A percentile compares a stretch with the other conserved stretches of the same genome.
Conservation (phyloP, 2,329 filamentous ascomycete genomes). For the Ophiocordyceps camponoti-floridani region DNA sequence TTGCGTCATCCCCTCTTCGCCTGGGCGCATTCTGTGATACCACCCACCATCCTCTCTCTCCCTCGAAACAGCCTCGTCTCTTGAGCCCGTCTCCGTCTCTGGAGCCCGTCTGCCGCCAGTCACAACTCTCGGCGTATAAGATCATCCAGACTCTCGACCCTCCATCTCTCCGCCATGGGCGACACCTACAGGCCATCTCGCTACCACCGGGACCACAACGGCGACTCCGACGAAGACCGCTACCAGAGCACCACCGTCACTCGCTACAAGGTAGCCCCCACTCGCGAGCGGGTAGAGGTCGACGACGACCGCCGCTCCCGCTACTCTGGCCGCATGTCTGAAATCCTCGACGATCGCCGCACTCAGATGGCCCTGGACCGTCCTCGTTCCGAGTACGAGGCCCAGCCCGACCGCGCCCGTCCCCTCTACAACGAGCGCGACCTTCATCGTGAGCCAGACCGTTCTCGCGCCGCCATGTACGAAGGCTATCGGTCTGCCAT, state of each 20-base stretch:
- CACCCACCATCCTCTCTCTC: neutral
- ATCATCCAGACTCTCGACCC: neutral
- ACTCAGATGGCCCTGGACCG: constrained; percentile 22
- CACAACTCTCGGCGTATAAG: no score
- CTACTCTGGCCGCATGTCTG: constrained; percentile 22
- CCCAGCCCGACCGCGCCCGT: constrained; percentile 18
- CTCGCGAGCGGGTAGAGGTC: constrained; percentile 21
- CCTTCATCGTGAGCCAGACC: constrained; percentile 9
- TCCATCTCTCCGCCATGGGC: constrained; percentile 1
- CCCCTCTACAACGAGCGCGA: constrained; percentile 25
- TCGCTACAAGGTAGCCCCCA: constrained; percentile 31
- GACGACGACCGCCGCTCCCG: constrained; percentile 28
- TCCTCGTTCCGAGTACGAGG: constrained; percentile 30
- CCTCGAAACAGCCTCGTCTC: neutral
- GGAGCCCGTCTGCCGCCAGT: no score
- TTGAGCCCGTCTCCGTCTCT: neutral
- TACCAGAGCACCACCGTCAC: constrained; percentile 29
- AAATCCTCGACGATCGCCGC: constrained; percentile 25
- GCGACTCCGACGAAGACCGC: constrained; percentile 24
- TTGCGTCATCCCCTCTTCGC: neutral
- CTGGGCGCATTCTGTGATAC: neutral
- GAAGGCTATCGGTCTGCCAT: neutral
- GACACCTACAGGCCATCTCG: constrained; percentile 7
- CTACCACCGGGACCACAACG: constrained; percentile 16
- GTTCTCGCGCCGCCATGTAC: constrained; percentile 7